Percentiles rank a stretch among this genome's conserved stretches.
Evolutionary conservation across 352 stramenopile genomes (phyloP).

Genomic region (Phytophthora meadii): DNA sequence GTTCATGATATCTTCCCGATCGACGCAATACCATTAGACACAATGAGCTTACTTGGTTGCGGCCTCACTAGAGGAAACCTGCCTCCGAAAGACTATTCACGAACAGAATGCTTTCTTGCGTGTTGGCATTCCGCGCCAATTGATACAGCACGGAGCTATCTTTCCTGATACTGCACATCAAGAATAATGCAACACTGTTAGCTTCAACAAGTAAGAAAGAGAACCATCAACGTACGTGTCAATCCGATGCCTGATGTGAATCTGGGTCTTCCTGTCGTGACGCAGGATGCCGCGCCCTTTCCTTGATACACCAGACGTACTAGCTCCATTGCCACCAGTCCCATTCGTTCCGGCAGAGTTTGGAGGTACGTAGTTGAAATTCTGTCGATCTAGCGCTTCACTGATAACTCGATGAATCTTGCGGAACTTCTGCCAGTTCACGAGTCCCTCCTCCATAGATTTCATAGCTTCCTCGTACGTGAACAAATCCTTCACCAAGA

Average conservation of each 20-base stretch:
- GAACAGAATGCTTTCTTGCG: constrained; percentile 89
- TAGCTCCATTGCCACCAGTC: constrained; percentile 14
- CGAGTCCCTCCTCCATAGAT: constrained; percentile 80
- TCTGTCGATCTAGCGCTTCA: constrained; percentile 78
- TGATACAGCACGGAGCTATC: constrained; percentile 86
- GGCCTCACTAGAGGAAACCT: constrained; percentile 69
- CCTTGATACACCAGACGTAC: constrained; percentile 49
- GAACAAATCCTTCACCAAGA: constrained; percentile 90
- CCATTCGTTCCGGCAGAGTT: constrained; percentile 27
- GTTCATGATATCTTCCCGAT: background rate
- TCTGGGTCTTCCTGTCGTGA: constrained; percentile 77
- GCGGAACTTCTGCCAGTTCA: constrained; percentile 90
- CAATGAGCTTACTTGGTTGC: constrained; percentile 1
- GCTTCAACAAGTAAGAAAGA: constrained; percentile 7
- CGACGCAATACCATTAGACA: background rate
- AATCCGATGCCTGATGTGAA: constrained; percentile 79
- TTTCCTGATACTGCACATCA: constrained; percentile 75
- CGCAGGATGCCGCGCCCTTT: constrained; percentile 78
- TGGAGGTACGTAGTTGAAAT: constrained; percentile 74
- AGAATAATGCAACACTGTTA: constrained; percentile 12
- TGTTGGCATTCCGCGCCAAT: constrained; percentile 86
- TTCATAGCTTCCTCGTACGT: constrained; percentile 89
- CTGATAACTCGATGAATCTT: constrained; percentile 85
- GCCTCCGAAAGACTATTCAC: constrained; percentile 90
- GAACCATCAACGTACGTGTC: constrained; percentile 70